Percentiles rank a stretch among this genome's conserved stretches.
These are phyloP conservation scores for Phaeosphaeriaceae sp. DNA, from an alignment of 2,329 filamentous ascomycete genomes.

Conservation along the genomic window DNA sequence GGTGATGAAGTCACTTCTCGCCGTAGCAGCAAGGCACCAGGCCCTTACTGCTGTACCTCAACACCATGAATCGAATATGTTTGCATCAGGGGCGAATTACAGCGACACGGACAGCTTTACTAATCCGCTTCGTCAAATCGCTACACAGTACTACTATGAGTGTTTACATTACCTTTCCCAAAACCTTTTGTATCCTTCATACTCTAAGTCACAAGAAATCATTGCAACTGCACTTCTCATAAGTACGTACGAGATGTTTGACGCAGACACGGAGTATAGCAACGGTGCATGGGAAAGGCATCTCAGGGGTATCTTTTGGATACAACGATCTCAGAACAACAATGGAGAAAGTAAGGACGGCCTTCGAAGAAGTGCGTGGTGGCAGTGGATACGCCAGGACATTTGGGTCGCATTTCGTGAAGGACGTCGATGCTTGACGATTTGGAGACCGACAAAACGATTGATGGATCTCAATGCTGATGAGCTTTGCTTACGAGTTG, in stretches of 20 bases:
- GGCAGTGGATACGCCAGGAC: conserved; percentile 71
- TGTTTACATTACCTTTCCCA: conserved; percentile 67
- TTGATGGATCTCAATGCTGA: conserved; percentile 58
- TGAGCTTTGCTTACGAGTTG: conserved; percentile 60
- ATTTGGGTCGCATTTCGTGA: conserved; percentile 69
- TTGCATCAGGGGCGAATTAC: conserved; percentile 18
- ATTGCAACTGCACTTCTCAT: conserved; percentile 66
- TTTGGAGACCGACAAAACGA: conserved; percentile 62
- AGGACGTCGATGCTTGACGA: conserved; percentile 61
- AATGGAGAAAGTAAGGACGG: conserved; percentile 63
- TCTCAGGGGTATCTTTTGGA: conserved; percentile 70
- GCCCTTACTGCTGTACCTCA: conserved; percentile 48
- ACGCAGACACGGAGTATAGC: conserved; percentile 54
- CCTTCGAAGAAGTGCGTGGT: conserved; percentile 66
- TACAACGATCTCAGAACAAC: conserved; percentile 66
- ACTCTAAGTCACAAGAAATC: conserved; percentile 64
- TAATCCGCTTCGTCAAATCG: conserved; percentile 46
- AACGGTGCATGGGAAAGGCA: conserved; percentile 65
- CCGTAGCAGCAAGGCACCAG: conserved; percentile 61
- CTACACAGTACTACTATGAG: conserved; percentile 65
- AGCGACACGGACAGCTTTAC: conserved; percentile 18
- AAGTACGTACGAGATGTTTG: conserved; percentile 71
- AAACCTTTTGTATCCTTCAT: conserved; percentile 64
- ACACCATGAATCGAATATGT: conserved; percentile 31
- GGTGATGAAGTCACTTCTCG: conserved; percentile 64